Evolutionary conservation across 495 filamentous ascomycete genomes (phyloP), one percentile per base, ranked within the genome.

Genomic region (Cudoniella acicularis): DNA sequence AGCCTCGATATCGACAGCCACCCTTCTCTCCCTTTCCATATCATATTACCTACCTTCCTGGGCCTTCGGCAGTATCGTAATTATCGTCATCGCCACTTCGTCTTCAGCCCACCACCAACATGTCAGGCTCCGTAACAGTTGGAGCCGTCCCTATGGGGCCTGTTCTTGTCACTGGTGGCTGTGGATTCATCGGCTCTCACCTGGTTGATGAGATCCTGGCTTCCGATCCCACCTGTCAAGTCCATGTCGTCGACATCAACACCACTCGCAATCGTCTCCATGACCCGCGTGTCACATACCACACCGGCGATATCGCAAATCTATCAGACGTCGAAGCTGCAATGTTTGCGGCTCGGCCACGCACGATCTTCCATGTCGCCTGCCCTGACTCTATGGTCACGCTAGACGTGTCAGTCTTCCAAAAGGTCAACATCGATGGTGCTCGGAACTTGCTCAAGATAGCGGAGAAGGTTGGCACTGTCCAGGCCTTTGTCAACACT

Each of bases 111-210:
- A n/a, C n/a, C n/a, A n/a, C n/a, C n/a, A n/a, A n/a, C n/a, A n/a
- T n/a, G n/a, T n/a, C n/a, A n/a, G n/a, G n/a, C n/a, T n/a, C n/a
- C n/a, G n/a, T n/a, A n/a, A n/a, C n/a, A n/a, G n/a, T n/a, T n/a
- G n/a, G n/a, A n/a, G n/a, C n/a, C n/a, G n/a, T n/a, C n/a, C n/a
- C n/a, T n/a, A n/a, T n/a, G n/a, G n/a, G n/a, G n/a, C n/a, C n/a
- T 36, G 75, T 80, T 10, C 59, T 83, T 20, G 69, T 83, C n/a
- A 71, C 70, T 16, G 79, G 79, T 27, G 77, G 80, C 46, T 80
- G 76, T 52, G 79, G 80, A 50, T 81, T 81, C 61, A 63, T 80
- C 0, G 77, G 79, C 47, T 66, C 68, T 62, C 77, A 80, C 63
- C 75, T 82, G 42, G 77, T 83, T 49, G 57, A 68, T 8, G 66